A percentile compares a stretch with the other conserved stretches of the same genome.
Conservation (phyloP, 768 basidiomycete genomes). For the Rhizopogon vesiculosus region DNA sequence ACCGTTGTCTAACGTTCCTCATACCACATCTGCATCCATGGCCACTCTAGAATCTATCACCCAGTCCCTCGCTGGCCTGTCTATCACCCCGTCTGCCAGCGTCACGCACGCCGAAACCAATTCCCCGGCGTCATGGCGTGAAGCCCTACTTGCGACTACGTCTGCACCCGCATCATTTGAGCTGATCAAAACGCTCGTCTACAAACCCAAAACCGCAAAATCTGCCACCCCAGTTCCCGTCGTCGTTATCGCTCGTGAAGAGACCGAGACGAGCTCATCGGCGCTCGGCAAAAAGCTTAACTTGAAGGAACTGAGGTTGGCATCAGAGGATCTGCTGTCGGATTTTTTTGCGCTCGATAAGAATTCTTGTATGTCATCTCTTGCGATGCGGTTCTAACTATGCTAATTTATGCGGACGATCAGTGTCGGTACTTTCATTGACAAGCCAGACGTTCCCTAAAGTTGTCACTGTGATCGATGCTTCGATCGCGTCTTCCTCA, state of each 20-base stretch:
- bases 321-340: constrained; percentile 78
- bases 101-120: constrained; percentile 58
- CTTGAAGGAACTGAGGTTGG: constrained; percentile 84
- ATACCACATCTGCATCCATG: constrained; percentile 25
- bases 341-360: constrained; percentile 85
- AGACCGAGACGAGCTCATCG: constrained; percentile 76
- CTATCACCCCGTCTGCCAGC: constrained; percentile 48
- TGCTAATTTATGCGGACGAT: constrained; percentile 6
- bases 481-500: constrained; percentile 59
- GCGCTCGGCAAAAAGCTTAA: constrained; percentile 75
- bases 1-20: constrained; percentile 1
- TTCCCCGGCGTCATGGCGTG: constrained; percentile 76
- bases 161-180: constrained; percentile 57
- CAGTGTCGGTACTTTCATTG: constrained; percentile 82
- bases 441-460: constrained; percentile 60
- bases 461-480: constrained; percentile 72
- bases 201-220: constrained; percentile 97
- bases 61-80: constrained; percentile 45
- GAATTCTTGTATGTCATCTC: constrained; percentile 67
- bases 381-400: background rate
- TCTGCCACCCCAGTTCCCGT: constrained; percentile 79
- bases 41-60: constrained; percentile 27
- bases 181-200: constrained; percentile 84
- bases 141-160: constrained; percentile 51
- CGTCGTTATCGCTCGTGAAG: constrained; percentile 80